phyloP scores from a whole-genome alignment of 2,329 filamentous ascomycete species.

The Fusarium abutilonis region DNA sequence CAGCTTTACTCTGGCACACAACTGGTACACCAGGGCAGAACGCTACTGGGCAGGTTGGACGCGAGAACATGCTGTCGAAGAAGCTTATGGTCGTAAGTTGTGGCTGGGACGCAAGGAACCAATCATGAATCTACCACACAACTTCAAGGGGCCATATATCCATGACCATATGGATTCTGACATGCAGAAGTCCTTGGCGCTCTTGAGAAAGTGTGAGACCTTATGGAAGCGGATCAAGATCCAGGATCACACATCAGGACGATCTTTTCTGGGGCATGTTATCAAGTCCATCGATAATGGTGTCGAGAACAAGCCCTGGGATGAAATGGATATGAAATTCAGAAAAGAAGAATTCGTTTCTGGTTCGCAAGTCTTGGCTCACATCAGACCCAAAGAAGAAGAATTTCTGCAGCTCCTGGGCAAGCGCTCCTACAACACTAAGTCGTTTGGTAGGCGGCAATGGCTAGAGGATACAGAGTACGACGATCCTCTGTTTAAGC shows the following conservation, averaged over 20 bases:
- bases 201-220: constrained; percentile 24
- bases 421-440: constrained; percentile 20
- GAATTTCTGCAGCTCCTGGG: constrained; percentile 40
- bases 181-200: constrained; percentile 37
- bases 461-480: background rate
- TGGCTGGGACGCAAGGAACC: constrained; percentile 16
- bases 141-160: constrained; percentile 40
- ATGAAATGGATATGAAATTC: constrained; percentile 16
- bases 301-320: constrained; percentile 5
- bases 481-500: background rate
- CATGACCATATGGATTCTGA: constrained; percentile 36
- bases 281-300: constrained; percentile 20
- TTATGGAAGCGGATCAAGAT: constrained; percentile 16
- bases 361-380: background rate
- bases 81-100: constrained; percentile 20
- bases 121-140: constrained; percentile 40
- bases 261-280: constrained; percentile 31
- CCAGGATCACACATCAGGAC: constrained; percentile 27
- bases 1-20: constrained; percentile 42
- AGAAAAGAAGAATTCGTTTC: constrained; percentile 14
- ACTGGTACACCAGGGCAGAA: constrained; percentile 34
- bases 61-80: constrained; percentile 28
- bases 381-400: constrained; percentile 40
- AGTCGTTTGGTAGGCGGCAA: constrained; percentile 23
- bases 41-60: constrained; percentile 36